Evolutionary conservation across 169 alveolate species (phyloP).

Genomic region (Condylostoma magnum): DNA sequence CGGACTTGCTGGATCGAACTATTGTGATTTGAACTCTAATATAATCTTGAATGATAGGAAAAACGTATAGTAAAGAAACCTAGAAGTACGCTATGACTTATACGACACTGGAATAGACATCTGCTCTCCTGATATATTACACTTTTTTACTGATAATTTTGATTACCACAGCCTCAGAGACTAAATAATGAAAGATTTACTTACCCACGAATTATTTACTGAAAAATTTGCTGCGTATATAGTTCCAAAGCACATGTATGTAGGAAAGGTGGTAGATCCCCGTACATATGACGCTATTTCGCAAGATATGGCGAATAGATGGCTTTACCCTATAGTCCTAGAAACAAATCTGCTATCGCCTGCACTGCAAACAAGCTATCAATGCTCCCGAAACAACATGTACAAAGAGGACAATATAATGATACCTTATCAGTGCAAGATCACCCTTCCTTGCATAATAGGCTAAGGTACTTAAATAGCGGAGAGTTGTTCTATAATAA

Average conservation of each 20-base stretch:
- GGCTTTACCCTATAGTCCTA: constrained; percentile 51
- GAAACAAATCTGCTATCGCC: constrained; percentile 37
- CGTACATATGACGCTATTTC: constrained; percentile 42
- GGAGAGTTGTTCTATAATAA: background rate
- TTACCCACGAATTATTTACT: constrained; percentile 37
- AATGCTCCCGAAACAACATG: background rate
- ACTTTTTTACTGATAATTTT: constrained; percentile 35
- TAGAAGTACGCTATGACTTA: constrained; percentile 37
- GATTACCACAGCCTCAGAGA: constrained; percentile 41
- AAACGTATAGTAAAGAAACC: too few species aligned
- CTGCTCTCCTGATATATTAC: constrained; percentile 35
- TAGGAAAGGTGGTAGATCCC: constrained; percentile 36
- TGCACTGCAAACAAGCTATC: background rate
- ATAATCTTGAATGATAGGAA: constrained; percentile 7
- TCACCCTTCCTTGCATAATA: background rate
- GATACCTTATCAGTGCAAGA: background rate
- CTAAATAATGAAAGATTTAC: constrained; percentile 21
- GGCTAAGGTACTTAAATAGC: background rate
- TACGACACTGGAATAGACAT: constrained; percentile 37
- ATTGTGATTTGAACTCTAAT: constrained; percentile 9
- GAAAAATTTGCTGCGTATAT: constrained; percentile 34
- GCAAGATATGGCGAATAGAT: constrained; percentile 46
- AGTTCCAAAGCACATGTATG: constrained; percentile 31
- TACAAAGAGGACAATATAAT: constrained; percentile 6
- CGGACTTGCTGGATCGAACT: too few species aligned